Base-by-base conservation (phyloP, 306 rosid genomes). In the Lathyrus sativus region DNA sequence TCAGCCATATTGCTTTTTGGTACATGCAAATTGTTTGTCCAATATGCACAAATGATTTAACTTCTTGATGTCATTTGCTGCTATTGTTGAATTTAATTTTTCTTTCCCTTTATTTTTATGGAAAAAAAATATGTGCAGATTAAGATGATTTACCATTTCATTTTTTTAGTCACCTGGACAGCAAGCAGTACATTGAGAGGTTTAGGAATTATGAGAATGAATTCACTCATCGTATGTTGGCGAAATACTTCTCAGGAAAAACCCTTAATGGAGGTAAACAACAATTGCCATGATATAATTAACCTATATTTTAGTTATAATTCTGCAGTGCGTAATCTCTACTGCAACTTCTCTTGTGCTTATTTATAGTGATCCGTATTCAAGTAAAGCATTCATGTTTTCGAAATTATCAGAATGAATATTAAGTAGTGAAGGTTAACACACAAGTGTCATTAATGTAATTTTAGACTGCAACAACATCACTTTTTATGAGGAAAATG, bases 241-340 rank as follows among this genome's bases (percentile, higher is more conserved):
- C 69, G 29, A 83, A 83, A 67, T 83, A 79, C 70, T 83, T 83
- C 82, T 79, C 87, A 12, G 44, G 64, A n/a, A 83, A 79, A 68
- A 28, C 31, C 46, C 17, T 44, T 44, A 38, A 11, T 69, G 84
- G 81, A 79, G 87, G 87, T 83, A 79, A 62, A 72, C 59, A 56
- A 44, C 71, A 67, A 67, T 70, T 59, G 33, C 59, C 19, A 17
- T 46, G 6, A n/a, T n/a, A n/a, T 69, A 18, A 62, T 43, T 62
- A 69, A 48, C 29, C 18, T 62, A n/a, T 74, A 28, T 74, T 17
- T 43, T 43, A 29, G 59, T 63, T 28, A 76, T 44, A 37, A 22
- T 68, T 55, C 28, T 22, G 51, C 28, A 15, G 22, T 71, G 59
- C 76, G 31, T 62, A 54, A 65, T 61, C 67, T 62, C 73, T 37